These are phyloP conservation scores for Scopulariopsis brevicaulis DNA, from an alignment of 2,329 filamentous ascomycete genomes.

Conservation along the genomic window DNA sequence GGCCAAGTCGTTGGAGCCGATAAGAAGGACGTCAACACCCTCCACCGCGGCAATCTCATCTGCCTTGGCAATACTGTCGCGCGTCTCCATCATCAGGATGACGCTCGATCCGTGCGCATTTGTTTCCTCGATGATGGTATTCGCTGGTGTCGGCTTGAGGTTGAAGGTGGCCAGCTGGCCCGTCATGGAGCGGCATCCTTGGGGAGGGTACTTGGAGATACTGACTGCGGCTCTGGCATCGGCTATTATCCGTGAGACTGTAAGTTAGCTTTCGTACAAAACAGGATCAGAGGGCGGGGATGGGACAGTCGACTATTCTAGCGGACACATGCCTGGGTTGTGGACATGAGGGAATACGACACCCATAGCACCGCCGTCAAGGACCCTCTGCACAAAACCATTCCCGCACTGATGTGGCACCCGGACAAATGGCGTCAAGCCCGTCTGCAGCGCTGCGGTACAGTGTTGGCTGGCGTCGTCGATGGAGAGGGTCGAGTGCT, in stretches of 20 bases:
- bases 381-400: constrained; percentile 14
- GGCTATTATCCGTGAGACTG: constrained; percentile 5
- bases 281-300: too few relatives aligned
- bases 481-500: constrained; percentile 20
- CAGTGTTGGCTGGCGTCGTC: constrained; percentile 17
- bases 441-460: constrained; percentile 12
- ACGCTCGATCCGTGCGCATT: constrained; percentile 13
- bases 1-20: constrained; percentile 18
- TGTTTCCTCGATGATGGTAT: constrained; percentile 10
- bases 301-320: neutral
- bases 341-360: constrained; percentile 14
- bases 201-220: constrained; percentile 14
- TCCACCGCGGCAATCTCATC: constrained; percentile 18
- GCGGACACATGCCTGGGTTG: neutral
- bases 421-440: constrained; percentile 15
- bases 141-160: constrained; percentile 11
- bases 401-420: constrained; percentile 13
- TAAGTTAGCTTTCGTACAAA: neutral
- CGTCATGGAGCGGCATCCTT: constrained; percentile 13
- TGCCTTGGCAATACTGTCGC: constrained; percentile 11
- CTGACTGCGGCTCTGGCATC: constrained; percentile 15
- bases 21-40: constrained; percentile 17
- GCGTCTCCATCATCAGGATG: constrained; percentile 16
- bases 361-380: constrained; percentile 14
- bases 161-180: constrained; percentile 13